Evolutionary conservation across 371 early-diverging fungal species (phyloP).

Genomic region (Funneliformis caledonium): DNA sequence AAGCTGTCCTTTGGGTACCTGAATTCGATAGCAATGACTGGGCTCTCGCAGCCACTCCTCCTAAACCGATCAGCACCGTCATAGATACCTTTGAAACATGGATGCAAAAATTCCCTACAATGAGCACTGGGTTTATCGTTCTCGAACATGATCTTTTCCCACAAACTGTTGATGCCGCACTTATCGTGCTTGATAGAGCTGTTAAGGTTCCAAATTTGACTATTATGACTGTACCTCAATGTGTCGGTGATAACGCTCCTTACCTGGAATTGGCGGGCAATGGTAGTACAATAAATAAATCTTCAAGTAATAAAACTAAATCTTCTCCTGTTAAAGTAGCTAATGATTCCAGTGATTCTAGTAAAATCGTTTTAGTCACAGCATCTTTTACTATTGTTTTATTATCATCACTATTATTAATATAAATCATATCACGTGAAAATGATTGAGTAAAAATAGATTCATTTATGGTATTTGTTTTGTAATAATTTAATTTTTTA

Average conservation of each 20-base stretch:
- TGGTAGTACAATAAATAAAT: conserved; percentile 13
- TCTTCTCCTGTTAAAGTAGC: no score
- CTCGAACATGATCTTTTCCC: conserved; percentile 47
- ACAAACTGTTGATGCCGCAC: conserved; percentile 45
- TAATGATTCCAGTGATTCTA: no score
- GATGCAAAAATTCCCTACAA: conserved; percentile 44
- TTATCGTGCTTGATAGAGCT: conserved; percentile 43
- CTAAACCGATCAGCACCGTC: conserved; percentile 39
- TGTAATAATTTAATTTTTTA: no score
- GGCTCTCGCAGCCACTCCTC: conserved; percentile 41
- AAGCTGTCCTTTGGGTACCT: conserved; percentile 22
- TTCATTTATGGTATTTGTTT: no score
- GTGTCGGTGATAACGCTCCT: conserved; percentile 45
- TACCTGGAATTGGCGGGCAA: conserved; percentile 41
- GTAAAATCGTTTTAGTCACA: no score
- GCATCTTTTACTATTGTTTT: no score
- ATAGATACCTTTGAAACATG: conserved; percentile 46
- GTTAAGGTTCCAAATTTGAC: conserved; percentile 38
- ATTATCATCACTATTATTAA: no score
- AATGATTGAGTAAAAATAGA: no score
- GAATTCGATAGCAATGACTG: conserved; percentile 41
- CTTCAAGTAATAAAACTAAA: conserved; percentile 27
- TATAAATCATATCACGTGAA: no score
- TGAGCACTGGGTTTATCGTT: conserved; percentile 48
- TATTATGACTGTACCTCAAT: conserved; percentile 47